Percentiles rank a stretch among this genome's conserved stretches.
These are phyloP conservation scores for Eimeria acervulina DNA, from an alignment of 169 alveolate species.

Conservation along the genomic window DNA sequence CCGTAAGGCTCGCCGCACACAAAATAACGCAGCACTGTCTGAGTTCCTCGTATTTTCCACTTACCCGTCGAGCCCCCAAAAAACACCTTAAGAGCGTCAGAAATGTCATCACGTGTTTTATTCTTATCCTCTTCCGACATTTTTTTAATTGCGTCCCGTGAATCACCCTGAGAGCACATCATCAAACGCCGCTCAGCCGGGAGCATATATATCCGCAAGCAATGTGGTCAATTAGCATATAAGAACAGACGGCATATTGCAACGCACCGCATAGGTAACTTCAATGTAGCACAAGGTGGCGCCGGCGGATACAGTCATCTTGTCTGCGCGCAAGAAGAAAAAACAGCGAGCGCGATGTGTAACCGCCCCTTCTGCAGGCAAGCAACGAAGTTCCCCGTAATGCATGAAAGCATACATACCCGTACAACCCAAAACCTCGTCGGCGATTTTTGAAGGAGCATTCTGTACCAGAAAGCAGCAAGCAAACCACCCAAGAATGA, in stretches of 20 bases:
- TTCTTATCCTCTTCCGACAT: not conserved
- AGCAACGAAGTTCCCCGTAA: too few relatives aligned
- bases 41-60: not conserved
- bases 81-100: not conserved
- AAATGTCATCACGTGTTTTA: not conserved
- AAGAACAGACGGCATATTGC: not conserved
- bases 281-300: not conserved
- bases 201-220: not conserved
- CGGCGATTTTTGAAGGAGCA: not conserved
- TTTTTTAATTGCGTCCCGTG: not conserved
- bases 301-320: not conserved
- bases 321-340: slow-evolving; percentile 57
- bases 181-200: not conserved
- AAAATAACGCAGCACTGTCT: too few relatives aligned
- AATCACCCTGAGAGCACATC: not conserved
- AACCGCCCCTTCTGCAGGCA: not conserved
- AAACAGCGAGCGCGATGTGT: not conserved
- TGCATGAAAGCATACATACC: not conserved
- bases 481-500: not conserved
- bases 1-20: too few relatives aligned
- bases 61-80: not conserved
- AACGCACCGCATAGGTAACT: not conserved
- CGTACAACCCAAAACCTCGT: not conserved
- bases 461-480: not conserved
- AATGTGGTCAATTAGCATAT: not conserved